Base-by-base conservation (phyloP, 176 grass and related monocot genomes). In the Melocanna baccifera region DNA sequence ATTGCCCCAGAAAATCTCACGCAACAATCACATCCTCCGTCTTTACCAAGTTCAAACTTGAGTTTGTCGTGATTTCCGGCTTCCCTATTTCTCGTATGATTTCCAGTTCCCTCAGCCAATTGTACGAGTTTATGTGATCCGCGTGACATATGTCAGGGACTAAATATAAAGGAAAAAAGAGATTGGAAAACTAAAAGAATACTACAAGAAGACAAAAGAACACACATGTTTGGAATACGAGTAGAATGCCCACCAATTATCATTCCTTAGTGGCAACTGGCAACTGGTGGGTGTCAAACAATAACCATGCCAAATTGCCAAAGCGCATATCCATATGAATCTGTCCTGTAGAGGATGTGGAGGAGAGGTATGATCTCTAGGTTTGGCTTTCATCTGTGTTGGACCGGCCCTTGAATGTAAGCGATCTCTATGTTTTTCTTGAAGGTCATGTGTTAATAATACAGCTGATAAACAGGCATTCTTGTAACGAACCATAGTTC, bases 301-400 rank as follows among this genome's bases (percentile, higher is more conserved):
- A 58, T 30, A 67, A 46, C 30, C 84, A 58, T 20, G 58, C 28
- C 76, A 68, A 84, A 74, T 58, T 48, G 28, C 59, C n/a, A 6
- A 47, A n/a, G 66, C 18, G 26, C 20, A 20, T 28, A 37, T 74
- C 65, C 69, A 47, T 56, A 2, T 12, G 11, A 59, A 12, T 61
- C 68, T 85, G 82, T 80, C 76, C 30, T 85, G 20, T 41, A 59
- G 15, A 57, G 46, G 13, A 20, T 78, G 10, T 66, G 47, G 39
- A 40, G 7, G 39, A 40, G 14, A 78, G 7, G 30, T 47, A 66
- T 55, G 40, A 16, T 45, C 61, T 16, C 48, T 72, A 56, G 40
- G 65, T 62, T 76, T 61, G 25, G 2, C 55, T 29, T 71, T 67
- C 16, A 32, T 46, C 39, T 76, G 40, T 42, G 40, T 41, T 41